These are phyloP conservation scores for Oenanthe javanica DNA, from an alignment of 140 eudicot genomes.

Conservation along the genomic window DNA sequence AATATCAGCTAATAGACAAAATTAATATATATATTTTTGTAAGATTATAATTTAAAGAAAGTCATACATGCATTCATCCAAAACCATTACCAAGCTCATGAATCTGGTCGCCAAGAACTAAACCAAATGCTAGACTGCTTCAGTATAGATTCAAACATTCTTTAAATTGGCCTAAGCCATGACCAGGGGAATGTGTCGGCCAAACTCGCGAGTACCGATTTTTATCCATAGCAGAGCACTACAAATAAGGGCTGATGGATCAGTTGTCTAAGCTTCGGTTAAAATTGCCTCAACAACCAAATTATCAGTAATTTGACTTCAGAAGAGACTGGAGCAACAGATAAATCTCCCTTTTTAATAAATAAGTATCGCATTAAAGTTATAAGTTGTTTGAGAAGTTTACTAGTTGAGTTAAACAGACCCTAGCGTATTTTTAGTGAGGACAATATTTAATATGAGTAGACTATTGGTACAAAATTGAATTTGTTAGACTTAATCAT, in stretches of 20 bases:
- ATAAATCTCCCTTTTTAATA: neutral
- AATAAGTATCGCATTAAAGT: neutral
- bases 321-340: neutral
- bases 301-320: neutral
- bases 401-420: neutral
- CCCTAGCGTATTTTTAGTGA: neutral
- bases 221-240: neutral
- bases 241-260: conserved; percentile 1
- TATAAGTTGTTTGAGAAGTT: neutral
- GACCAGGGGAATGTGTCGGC: neutral
- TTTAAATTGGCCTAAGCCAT: neutral
- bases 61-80: too few species aligned
- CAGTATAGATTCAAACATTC: too few species aligned
- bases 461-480: neutral
- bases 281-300: neutral
- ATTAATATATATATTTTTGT: too few species aligned
- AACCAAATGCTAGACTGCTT: too few species aligned
- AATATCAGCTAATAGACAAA: too few species aligned
- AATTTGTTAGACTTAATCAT: neutral
- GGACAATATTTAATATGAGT: neutral
- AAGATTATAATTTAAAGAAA: too few species aligned
- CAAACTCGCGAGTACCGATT: too few species aligned
- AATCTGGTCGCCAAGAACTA: too few species aligned
- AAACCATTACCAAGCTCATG: too few species aligned
- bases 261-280: neutral